phyloP scores from a whole-genome alignment of 2,329 filamentous ascomycete genomes.

The Calonectria leucothoes region DNA sequence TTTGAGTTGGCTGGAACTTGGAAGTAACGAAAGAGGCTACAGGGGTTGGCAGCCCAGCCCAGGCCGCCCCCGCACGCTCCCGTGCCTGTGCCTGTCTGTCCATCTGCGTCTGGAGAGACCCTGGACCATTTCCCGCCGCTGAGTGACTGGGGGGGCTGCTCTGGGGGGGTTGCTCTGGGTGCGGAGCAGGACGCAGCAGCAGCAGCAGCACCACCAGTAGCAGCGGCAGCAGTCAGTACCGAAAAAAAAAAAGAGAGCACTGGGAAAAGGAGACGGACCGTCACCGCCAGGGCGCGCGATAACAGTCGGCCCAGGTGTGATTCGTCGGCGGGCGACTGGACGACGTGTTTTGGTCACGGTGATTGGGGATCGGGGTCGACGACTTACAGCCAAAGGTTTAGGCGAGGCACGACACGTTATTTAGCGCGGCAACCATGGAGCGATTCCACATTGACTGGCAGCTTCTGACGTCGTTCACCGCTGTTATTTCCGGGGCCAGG shows the following conservation, averaged over 20 bases:
- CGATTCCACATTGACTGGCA: conserved; percentile 9
- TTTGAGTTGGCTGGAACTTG: background rate
- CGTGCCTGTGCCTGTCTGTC: background rate
- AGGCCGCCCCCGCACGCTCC: background rate
- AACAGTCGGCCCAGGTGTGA: background rate
- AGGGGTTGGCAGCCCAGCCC: background rate
- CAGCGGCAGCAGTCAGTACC: background rate
- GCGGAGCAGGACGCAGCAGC: background rate
- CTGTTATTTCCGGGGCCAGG: conserved; percentile 4
- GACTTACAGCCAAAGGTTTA: conserved; percentile 5
- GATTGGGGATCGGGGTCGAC: background rate
- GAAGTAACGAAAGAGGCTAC: background rate
- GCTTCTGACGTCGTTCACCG: conserved; percentile 9
- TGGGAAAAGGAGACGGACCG: background rate
- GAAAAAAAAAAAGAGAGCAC: background rate
- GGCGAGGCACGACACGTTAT: conserved; percentile 4
- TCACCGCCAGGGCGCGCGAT: conserved; percentile 6
- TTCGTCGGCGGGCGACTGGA: background rate
- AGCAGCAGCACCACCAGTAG: background rate
- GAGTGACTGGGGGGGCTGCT: background rate
- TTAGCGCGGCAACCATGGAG: background rate
- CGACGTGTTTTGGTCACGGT: background rate
- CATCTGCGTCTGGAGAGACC: background rate
- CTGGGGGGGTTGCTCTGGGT: background rate
- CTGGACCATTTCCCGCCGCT: background rate